These are phyloP conservation scores for Zygoascus ofunaensis DNA, from an alignment of 805 yeast genomes.

Conservation along the genomic window DNA sequence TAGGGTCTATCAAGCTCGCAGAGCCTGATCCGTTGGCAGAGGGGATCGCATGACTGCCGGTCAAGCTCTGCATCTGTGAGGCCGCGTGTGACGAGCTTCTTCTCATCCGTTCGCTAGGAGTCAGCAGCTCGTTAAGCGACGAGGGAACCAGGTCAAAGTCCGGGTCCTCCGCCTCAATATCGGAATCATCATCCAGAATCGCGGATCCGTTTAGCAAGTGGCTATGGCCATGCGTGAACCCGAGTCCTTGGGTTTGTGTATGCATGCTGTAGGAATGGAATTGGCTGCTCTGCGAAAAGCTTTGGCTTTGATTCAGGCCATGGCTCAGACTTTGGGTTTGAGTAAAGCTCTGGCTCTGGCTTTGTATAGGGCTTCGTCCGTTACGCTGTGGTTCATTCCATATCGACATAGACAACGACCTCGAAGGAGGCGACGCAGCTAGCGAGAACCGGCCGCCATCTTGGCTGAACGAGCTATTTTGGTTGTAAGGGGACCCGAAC, in stretches of 20 bases:
- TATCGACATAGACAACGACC: constrained; percentile 8
- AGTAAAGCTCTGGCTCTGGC: too few relatives aligned
- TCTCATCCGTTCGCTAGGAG: constrained; percentile 71
- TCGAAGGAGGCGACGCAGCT: constrained; percentile 4
- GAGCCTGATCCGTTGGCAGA: neutral
- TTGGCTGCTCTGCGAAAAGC: too few relatives aligned
- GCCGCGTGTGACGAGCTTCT: constrained; percentile 8
- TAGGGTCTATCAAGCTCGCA: neutral
- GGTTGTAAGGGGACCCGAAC: constrained; percentile 4
- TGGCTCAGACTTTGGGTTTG: neutral
- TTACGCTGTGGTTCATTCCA: constrained; percentile 1
- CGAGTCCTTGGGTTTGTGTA: constrained; percentile 6
- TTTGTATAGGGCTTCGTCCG: neutral
- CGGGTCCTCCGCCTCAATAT: constrained; percentile 39
- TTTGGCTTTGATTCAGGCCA: neutral
- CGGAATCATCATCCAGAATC: constrained; percentile 36
- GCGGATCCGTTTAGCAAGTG: constrained; percentile 26
- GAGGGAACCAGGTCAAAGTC: constrained; percentile 73
- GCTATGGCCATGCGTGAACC: constrained; percentile 10
- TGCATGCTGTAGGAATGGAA: neutral
- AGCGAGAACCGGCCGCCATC: constrained; percentile 3
- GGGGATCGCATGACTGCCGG: neutral
- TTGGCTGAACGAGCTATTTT: neutral
- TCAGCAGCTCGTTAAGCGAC: constrained; percentile 66
- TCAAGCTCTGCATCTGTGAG: neutral